Percentiles rank a stretch among this genome's conserved stretches.
phyloP scores from a whole-genome alignment of 192 early-diverging fungal species.

The Geranomyces michiganensis region DNA sequence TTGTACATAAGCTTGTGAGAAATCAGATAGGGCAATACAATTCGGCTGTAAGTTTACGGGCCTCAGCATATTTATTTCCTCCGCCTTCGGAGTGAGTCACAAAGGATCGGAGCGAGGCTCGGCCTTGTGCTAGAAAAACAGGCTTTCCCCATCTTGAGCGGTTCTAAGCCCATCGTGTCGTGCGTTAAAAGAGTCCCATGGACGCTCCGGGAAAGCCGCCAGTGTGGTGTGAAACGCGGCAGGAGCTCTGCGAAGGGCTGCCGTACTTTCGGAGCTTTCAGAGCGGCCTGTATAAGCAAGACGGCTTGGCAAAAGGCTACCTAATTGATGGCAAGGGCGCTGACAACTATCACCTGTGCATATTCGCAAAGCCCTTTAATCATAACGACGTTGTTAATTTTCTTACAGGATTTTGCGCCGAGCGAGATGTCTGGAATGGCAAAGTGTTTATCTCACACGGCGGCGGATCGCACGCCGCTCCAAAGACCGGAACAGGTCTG shows the following conservation, averaged over 20 bases:
- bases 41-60: too few relatives aligned
- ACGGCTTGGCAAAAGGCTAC: conserved; percentile 9
- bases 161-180: too few relatives aligned
- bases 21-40: too few relatives aligned
- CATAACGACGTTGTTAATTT: not conserved
- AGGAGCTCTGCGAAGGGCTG: conserved; percentile 18
- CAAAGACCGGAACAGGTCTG: too few relatives aligned
- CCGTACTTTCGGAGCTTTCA: conserved; percentile 16
- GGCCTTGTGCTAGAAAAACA: too few relatives aligned
- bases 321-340: conserved; percentile 4
- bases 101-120: too few relatives aligned
- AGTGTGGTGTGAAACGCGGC: conserved; percentile 18
- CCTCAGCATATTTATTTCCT: too few relatives aligned
- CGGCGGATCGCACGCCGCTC: not conserved
- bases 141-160: too few relatives aligned
- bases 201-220: not conserved
- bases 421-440: conserved; percentile 9
- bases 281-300: conserved; percentile 2
- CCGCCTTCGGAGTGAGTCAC: too few relatives aligned
- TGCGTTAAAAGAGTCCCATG: not conserved
- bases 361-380: not conserved
- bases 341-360: not conserved
- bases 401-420: conserved; percentile 12
- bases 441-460: conserved; percentile 15
- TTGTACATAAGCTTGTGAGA: too few relatives aligned